Percentiles rank a stretch among this genome's conserved stretches.
These are phyloP conservation scores for Passalora sequoiae DNA, from an alignment of 2,329 filamentous ascomycete species.

Conservation along the genomic window DNA sequence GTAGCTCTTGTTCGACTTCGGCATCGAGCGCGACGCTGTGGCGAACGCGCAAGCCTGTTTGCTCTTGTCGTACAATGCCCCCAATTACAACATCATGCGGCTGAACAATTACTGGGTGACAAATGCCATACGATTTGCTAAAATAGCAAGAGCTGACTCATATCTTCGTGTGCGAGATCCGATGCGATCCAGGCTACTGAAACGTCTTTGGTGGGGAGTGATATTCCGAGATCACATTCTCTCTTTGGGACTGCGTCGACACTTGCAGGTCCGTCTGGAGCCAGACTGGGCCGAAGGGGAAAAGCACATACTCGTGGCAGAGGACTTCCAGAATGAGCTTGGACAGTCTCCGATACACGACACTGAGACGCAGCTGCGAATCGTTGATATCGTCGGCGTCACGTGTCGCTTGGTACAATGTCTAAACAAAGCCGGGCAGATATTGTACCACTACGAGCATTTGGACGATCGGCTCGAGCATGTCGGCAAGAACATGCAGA, in stretches of 20 bases:
- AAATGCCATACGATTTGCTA: conserved; percentile 21
- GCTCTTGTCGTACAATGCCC: conserved; percentile 19
- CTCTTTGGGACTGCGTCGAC: conserved; percentile 17
- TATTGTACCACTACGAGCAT: conserved; percentile 19
- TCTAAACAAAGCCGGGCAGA: conserved; percentile 14
- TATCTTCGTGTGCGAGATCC: conserved; percentile 19
- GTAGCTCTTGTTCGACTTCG: conserved; percentile 21
- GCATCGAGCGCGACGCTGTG: conserved; percentile 19
- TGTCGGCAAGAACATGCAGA: conserved; percentile 12
- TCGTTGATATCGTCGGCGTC: conserved; percentile 17
- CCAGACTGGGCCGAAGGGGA: conserved; percentile 19
- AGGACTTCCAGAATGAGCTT: conserved; percentile 20
- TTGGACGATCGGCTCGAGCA: conserved; percentile 20
- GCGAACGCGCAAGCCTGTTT: conserved; percentile 20
- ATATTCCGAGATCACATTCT: conserved; percentile 21
- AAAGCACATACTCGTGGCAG: conserved; percentile 15
- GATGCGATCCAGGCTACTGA: conserved; percentile 14
- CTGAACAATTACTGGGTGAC: conserved; percentile 23
- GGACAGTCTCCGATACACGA: conserved; percentile 21
- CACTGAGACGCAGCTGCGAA: conserved; percentile 21
- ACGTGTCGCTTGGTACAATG: conserved; percentile 21
- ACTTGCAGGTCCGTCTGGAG: conserved; percentile 14
- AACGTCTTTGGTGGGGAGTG: conserved; percentile 22
- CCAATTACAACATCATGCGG: conserved; percentile 21
- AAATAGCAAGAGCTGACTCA: conserved; percentile 17